Percentiles rank a stretch among this genome's conserved stretches.
These are phyloP conservation scores for Linum lewisii DNA, from an alignment of 345 rosid species.

Conservation along the genomic window DNA sequence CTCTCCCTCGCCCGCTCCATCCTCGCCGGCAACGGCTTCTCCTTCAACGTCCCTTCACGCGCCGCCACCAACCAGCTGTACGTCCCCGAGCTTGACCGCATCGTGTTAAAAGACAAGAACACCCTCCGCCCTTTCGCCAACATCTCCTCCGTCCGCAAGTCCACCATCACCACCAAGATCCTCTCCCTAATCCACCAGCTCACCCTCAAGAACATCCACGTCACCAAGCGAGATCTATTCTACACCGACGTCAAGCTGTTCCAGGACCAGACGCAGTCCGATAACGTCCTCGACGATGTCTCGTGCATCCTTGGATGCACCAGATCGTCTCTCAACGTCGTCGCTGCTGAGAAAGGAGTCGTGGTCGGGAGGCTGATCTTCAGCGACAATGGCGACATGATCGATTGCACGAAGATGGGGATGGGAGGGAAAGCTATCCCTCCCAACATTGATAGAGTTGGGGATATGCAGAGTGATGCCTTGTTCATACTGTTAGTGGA, in stretches of 20 bases:
- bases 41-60: constrained; percentile 91
- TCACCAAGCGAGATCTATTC: constrained; percentile 96
- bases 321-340: constrained; percentile 82
- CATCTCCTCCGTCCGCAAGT: constrained; percentile 73
- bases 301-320: constrained; percentile 94
- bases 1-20: constrained; percentile 68
- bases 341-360: constrained; percentile 91
- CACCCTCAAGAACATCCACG: constrained; percentile 71
- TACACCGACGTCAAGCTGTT: constrained; percentile 97
- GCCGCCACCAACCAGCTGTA: constrained; percentile 89
- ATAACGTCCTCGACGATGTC: constrained; percentile 76
- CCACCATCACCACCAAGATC: constrained; percentile 78
- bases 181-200: constrained; percentile 89
- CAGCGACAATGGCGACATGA: constrained; percentile 97
- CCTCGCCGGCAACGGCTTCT: constrained; percentile 77
- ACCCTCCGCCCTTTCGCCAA: constrained; percentile 84
- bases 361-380: constrained; percentile 88
- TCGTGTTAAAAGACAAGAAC: constrained; percentile 84
- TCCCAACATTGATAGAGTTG: constrained; percentile 86
- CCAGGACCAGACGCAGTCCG: constrained; percentile 97
- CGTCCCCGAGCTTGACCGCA: constrained; percentile 98
- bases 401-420: constrained; percentile 96
- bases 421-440: constrained; percentile 99
- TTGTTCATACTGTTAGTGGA: constrained; percentile 74
- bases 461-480: constrained; percentile 93